Base-by-base conservation (phyloP, 805 yeast genomes). In the Maudiozyma serrabonitensis region DNA sequence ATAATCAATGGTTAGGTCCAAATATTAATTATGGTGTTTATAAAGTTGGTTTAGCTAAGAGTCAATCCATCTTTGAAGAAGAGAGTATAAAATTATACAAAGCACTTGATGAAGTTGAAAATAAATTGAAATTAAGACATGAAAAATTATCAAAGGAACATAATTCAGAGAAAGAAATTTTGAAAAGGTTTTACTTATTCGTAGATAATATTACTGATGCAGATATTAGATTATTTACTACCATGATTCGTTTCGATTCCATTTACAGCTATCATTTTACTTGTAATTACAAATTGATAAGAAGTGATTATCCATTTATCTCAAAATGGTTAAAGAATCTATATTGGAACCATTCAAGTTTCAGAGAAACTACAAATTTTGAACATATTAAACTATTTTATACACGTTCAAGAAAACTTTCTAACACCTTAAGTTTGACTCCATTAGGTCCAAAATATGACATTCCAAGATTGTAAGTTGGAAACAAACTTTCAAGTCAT, bases 181-280 rank as follows among this genome's bases (percentile, higher is more conserved):
- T 61, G 35, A 43, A 54, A 12, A 58, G 57, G 54, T 59, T 71
- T 34, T 84, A 67, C 62, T 66, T 90, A 45, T 61, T 80, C 12
- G 90, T 89, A 6, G 73, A 80, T 50, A 69, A 67, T 41, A 69
- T 91, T 47, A 90, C 96, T 1, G 96, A 91, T 69, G 93, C 95
- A 7, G 98, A 91, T 66, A 74, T 91, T 52, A 75, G 97, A 54
- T 76, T 91, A 47, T 91, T 69, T 70, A 80, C 96, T 19, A 91
- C 98, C 1, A 81, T 90, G 51, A 74, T 88, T 41, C 79, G 99
- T 58, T 91, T 91, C 61, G 98, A 91, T 66, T 84, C 93, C 1
- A 93, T 88, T 23, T 91, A 91, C 63, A 89, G 82, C 48, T 95
- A 88, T 67, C 97, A 90, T 67, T 93, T 91, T 78, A 91, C 91